Evolutionary conservation across 805 yeast genomes (phyloP).

Genomic region (Tanozyma kutaoensis): DNA sequence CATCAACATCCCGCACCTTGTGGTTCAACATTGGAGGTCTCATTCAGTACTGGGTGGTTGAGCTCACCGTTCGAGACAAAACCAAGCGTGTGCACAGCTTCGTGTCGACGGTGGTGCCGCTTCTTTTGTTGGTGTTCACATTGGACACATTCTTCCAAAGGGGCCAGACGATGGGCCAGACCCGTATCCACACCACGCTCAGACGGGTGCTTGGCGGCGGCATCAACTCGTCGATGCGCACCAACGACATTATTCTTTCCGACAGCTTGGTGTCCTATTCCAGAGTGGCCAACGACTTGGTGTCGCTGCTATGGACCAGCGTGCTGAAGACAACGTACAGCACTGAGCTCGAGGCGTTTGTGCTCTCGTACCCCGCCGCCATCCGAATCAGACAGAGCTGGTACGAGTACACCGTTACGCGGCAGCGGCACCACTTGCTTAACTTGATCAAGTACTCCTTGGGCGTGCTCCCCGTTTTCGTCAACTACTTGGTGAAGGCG

Average conservation of each 20-base stretch:
- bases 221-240: conserved; percentile 43
- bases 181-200: conserved; percentile 34
- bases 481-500: conserved; percentile 7
- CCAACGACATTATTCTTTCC: conserved; percentile 70
- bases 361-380: conserved; percentile 44
- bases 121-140: conserved; percentile 1
- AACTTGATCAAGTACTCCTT: conserved; percentile 69
- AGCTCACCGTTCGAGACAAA: background rate
- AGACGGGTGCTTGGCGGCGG: conserved; percentile 44
- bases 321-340: conserved; percentile 13
- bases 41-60: no score
- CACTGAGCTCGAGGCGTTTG: conserved; percentile 14
- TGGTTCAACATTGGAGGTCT: conserved; percentile 10
- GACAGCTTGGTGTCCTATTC: conserved; percentile 80
- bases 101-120: background rate
- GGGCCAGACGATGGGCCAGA: conserved; percentile 19
- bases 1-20: conserved; percentile 1
- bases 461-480: conserved; percentile 32
- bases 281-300: conserved; percentile 61
- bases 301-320: conserved; percentile 36
- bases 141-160: conserved; percentile 19
- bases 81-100: background rate
- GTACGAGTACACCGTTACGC: conserved; percentile 44
- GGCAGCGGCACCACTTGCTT: conserved; percentile 41
- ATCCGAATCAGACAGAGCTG: conserved; percentile 77